These are phyloP conservation scores for Kwoniella sp. DNA, from an alignment of 768 basidiomycete genomes.

Conservation along the genomic window DNA sequence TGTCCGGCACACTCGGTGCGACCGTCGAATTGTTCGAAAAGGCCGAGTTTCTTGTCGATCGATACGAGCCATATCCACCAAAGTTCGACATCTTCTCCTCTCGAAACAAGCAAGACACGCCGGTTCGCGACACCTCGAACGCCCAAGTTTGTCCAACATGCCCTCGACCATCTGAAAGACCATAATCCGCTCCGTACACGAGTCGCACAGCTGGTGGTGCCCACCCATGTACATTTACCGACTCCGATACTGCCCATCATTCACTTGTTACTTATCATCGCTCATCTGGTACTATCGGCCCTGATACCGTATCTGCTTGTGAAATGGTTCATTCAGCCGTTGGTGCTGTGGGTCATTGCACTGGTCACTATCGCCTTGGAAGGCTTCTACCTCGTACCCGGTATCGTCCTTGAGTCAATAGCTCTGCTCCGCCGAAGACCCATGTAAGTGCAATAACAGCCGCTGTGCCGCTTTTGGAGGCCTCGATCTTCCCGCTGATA, in stretches of 20 bases:
- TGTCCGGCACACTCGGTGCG: background rate
- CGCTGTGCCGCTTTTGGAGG: background rate
- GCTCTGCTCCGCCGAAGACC: slow-evolving; percentile 18
- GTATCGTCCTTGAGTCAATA: slow-evolving; percentile 13
- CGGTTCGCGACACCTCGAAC: slow-evolving; percentile 6
- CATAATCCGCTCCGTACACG: background rate
- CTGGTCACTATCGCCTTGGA: slow-evolving; percentile 9
- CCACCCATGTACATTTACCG: slow-evolving; percentile 13
- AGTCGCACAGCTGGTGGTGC: background rate
- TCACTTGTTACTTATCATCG: slow-evolving; percentile 11
- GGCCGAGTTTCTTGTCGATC: background rate
- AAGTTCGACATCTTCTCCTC: background rate
- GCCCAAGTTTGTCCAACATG: slow-evolving; percentile 9
- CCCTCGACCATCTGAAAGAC: slow-evolving; percentile 8
- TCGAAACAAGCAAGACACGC: background rate
- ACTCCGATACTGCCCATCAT: slow-evolving; percentile 22
- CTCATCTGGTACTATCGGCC: slow-evolving; percentile 16
- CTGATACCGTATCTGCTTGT: slow-evolving; percentile 20
- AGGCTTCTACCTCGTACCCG: slow-evolving; percentile 20
- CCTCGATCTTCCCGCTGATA: background rate
- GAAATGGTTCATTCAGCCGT: slow-evolving; percentile 18
- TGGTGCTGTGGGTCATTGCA: slow-evolving; percentile 24
- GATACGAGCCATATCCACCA: background rate
- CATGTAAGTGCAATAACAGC: slow-evolving; percentile 7
- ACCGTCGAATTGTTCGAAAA: background rate